A percentile compares a stretch with the other conserved stretches of the same genome.
These are phyloP conservation scores for Trichoderma gamsii DNA, from an alignment of 495 filamentous ascomycete genomes.

Conservation along the genomic window DNA sequence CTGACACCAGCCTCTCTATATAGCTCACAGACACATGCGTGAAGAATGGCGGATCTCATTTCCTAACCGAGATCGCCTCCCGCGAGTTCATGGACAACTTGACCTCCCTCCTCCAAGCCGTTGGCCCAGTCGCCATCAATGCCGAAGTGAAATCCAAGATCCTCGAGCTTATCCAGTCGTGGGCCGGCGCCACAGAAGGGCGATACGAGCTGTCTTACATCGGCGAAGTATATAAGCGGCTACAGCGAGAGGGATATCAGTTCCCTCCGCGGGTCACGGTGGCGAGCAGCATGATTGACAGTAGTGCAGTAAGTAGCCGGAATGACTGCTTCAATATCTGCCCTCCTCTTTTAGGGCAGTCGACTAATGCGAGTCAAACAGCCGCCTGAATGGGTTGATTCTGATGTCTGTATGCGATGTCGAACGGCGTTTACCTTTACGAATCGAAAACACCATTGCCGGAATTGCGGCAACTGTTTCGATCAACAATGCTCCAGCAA, in stretches of 20 bases:
- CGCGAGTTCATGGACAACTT: slow-evolving; percentile 98
- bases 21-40: slow-evolving; percentile 93
- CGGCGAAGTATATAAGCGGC: slow-evolving; percentile 71
- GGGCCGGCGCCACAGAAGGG: slow-evolving; percentile 86
- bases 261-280: slow-evolving; percentile 88
- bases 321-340: slow-evolving; percentile 21
- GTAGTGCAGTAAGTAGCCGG: slow-evolving; percentile 67
- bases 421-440: slow-evolving; percentile 93
- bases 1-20: slow-evolving; percentile 32
- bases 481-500: slow-evolving; percentile 91
- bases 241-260: slow-evolving; percentile 77
- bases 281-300: slow-evolving; percentile 92
- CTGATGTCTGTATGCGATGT: slow-evolving; percentile 97
- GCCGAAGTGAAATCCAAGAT: slow-evolving; percentile 82
- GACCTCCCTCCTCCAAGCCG: slow-evolving; percentile 76
- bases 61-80: slow-evolving; percentile 88
- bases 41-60: slow-evolving; percentile 97
- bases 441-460: slow-evolving; percentile 95
- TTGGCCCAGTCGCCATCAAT: slow-evolving; percentile 70
- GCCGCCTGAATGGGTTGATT: slow-evolving; percentile 97
- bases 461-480: slow-evolving; percentile 96
- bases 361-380: slow-evolving; percentile 28
- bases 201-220: slow-evolving; percentile 79
- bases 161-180: slow-evolving; percentile 85
- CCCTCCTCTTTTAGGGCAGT: neutral